Evolutionary conservation across 2,329 filamentous ascomycete species (phyloP).

Genomic region (Nannizzia gypsea): DNA sequence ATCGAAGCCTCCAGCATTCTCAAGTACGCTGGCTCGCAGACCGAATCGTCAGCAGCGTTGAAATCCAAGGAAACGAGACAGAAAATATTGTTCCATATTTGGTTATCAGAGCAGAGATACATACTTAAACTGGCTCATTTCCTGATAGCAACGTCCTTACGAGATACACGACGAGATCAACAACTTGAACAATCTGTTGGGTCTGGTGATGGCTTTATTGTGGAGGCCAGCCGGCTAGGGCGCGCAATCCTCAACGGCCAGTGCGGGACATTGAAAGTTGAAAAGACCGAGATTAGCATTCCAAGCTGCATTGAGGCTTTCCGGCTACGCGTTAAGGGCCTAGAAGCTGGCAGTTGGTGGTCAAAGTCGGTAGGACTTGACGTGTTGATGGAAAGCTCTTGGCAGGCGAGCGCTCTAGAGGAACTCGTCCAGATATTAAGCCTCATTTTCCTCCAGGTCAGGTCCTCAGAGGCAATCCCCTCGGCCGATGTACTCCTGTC

Average conservation of each 20-base stretch:
- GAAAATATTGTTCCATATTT: conserved; percentile 56
- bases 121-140: conserved; percentile 53
- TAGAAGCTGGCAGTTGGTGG: conserved; percentile 35
- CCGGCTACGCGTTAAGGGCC: conserved; percentile 22
- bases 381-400: conserved; percentile 46
- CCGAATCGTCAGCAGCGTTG: conserved; percentile 38
- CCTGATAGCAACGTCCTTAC: conserved; percentile 26
- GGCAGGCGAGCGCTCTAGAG: conserved; percentile 51
- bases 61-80: conserved; percentile 51
- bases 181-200: too few species aligned
- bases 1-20: conserved; percentile 24
- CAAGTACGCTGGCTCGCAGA: conserved; percentile 19
- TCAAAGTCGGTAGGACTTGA: conserved; percentile 38
- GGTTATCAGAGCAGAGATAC: conserved; percentile 59
- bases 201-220: not conserved
- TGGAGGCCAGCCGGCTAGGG: conserved; percentile 6
- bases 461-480: conserved; percentile 46
- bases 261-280: not conserved
- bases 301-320: conserved; percentile 27
- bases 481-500: conserved; percentile 48
- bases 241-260: not conserved
- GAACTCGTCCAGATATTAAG: conserved; percentile 65
- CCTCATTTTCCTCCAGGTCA: conserved; percentile 58
- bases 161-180: conserved; percentile 12
- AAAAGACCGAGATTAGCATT: conserved; percentile 16